These are phyloP conservation scores for Monosporozyma solicola DNA, from an alignment of 805 yeast species.

Conservation along the genomic window DNA sequence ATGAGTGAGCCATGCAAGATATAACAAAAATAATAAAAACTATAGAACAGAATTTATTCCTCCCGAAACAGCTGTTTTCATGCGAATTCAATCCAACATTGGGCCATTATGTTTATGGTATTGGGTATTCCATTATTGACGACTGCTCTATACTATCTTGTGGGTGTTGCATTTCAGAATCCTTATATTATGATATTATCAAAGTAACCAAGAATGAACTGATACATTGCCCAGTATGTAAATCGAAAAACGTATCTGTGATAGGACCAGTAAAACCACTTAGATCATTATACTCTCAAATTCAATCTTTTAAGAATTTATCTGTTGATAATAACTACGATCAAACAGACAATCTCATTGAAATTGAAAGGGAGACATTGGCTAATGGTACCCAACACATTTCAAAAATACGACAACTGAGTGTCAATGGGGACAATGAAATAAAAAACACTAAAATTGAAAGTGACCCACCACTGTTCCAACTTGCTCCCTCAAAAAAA, in stretches of 20 bases:
- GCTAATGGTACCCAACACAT: neutral
- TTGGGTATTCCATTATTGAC: conserved; percentile 18
- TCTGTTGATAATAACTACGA: neutral
- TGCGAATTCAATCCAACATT: conserved; percentile 10
- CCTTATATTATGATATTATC: conserved; percentile 11
- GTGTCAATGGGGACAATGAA: neutral
- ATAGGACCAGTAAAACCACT: conserved; percentile 31
- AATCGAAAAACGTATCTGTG: conserved; percentile 11
- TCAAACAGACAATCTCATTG: neutral
- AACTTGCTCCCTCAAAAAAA: too few species aligned
- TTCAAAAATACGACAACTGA: neutral
- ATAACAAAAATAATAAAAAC: conserved; percentile 11
- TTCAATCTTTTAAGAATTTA: neutral
- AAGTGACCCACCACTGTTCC: neutral
- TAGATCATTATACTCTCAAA: conserved; percentile 19
- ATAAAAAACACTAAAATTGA: neutral
- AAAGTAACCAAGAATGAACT: conserved; percentile 3
- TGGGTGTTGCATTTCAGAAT: conserved; percentile 22
- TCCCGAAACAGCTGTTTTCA: conserved; percentile 17
- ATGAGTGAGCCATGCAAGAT: conserved; percentile 4
- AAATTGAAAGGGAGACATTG: neutral
- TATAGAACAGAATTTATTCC: conserved; percentile 20
- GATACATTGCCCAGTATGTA: conserved; percentile 33
- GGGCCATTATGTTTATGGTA: conserved; percentile 11
- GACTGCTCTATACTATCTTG: conserved; percentile 24